Conservation (phyloP, 805 yeast species). For the Spathaspora hagerdaliae region DNA sequence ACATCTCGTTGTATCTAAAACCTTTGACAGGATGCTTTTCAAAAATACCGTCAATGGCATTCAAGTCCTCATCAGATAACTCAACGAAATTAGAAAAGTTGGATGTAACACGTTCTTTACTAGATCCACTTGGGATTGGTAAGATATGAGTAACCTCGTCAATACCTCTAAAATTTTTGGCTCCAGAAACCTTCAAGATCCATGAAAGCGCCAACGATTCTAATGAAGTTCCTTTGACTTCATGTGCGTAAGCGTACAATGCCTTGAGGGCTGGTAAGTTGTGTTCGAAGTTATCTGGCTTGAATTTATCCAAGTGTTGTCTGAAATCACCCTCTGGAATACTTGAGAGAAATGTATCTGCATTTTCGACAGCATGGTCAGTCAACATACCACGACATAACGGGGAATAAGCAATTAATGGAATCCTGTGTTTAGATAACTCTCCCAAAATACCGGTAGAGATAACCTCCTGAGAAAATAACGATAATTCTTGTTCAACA, state of each 20-base stretch:
- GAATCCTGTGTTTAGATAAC: slow-evolving; percentile 54
- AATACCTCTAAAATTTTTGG: slow-evolving; percentile 42
- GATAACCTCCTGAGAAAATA: slow-evolving; percentile 61
- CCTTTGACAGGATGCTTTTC: slow-evolving; percentile 49
- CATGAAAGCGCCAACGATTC: slow-evolving; percentile 47
- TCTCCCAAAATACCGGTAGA: slow-evolving; percentile 60
- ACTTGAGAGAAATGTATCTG: slow-evolving; percentile 31
- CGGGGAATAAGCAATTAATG: slow-evolving; percentile 80
- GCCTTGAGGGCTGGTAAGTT: slow-evolving; percentile 49
- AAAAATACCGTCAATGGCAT: slow-evolving; percentile 46
- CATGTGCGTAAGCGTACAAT: slow-evolving; percentile 47
- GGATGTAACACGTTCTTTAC: slow-evolving; percentile 53
- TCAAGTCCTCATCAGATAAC: slow-evolving; percentile 56
- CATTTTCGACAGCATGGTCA: slow-evolving; percentile 46
- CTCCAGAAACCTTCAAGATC: slow-evolving; percentile 63
- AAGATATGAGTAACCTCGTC: slow-evolving; percentile 49
- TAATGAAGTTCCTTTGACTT: slow-evolving; percentile 47
- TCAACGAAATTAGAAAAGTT: slow-evolving; percentile 46
- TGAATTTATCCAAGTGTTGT: slow-evolving; percentile 50
- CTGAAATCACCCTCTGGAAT: slow-evolving; percentile 58
- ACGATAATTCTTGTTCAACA: slow-evolving; percentile 77
- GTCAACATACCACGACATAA: slow-evolving; percentile 75
- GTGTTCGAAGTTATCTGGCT: slow-evolving; percentile 49
- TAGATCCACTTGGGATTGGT: slow-evolving; percentile 80
- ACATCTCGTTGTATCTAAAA: slow-evolving; percentile 43